Evolutionary conservation across 2,329 filamentous ascomycete genomes (phyloP), one percentile per base, ranked within the genome.

Genomic region (Epichloe brachyelytri): DNA sequence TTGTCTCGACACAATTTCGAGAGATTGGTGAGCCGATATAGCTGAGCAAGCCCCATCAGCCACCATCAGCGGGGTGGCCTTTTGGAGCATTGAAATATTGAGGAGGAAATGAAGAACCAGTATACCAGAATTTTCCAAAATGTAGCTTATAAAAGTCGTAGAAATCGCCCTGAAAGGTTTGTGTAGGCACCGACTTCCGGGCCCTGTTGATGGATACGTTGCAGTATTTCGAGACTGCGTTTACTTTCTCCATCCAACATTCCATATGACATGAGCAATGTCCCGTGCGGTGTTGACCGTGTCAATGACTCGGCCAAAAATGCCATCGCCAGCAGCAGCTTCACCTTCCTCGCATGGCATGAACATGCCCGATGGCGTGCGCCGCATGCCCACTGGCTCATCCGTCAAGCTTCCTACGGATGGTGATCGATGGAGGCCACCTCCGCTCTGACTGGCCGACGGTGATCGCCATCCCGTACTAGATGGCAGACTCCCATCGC

Each of bases 281-380:
- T 85, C 82, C 60, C 80, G 78, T 58, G 80, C 82, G 48, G 82
- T 85, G 68, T 85, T 85, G 67, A 85, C 79, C 60, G 86, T 91
- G 68, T 94, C 86, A 63, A 90, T 81, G 47, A 94, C 82, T 60
- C 83, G 82, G 54, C 86, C 85, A 62, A 94, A 78, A 51, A 94
- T 75, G 45, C 85, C 84, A 48, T 76, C 73, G 60, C 71, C 79
- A 54, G 75, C 71, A 45, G 66, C 75, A 63, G 67, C 72, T 56
- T 88, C 86, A 54, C 81, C 81, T 58, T 89, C 85, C 58, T 89
- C 86, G 59, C 83, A 85, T 7, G 88, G 87, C 85, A 94, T 90
- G 60, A 95, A 85, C 87, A 95, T 94, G 58, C 88, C 89, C 39
- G 88, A 93, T 48, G 82, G 75, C 19, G 88, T 94, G 58, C 89